These are phyloP conservation scores for Arabidopsis suecica DNA, from an alignment of 345 rosid genomes.

Conservation along the genomic window DNA sequence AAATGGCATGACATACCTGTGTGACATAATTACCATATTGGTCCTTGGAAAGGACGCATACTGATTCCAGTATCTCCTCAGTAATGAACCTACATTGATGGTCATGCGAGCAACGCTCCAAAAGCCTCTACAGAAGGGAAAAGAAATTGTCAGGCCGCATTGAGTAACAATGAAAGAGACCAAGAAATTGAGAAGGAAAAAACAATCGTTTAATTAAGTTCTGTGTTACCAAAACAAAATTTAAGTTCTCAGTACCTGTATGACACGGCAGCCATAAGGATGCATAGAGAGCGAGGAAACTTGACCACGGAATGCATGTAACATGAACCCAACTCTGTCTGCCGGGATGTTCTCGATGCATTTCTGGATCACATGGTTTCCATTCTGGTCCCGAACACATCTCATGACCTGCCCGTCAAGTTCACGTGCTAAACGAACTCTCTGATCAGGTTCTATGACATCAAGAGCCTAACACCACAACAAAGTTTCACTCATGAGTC, in stretches of 20 bases:
- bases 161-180: slow-evolving; percentile 20
- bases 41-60: slow-evolving; percentile 64
- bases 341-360: slow-evolving; percentile 70
- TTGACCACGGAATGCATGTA: slow-evolving; percentile 65
- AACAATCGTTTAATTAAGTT: not conserved
- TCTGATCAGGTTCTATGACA: slow-evolving; percentile 74
- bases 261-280: slow-evolving; percentile 88
- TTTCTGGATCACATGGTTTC: slow-evolving; percentile 88
- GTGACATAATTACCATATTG: slow-evolving; percentile 83
- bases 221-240: too few species aligned
- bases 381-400: slow-evolving; percentile 87
- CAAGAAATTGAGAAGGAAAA: slow-evolving; percentile 20
- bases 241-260: slow-evolving; percentile 56
- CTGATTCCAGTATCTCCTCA: slow-evolving; percentile 70
- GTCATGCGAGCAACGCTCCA: slow-evolving; percentile 68
- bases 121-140: slow-evolving; percentile 57
- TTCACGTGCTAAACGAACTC: slow-evolving; percentile 62
- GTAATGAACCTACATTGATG: slow-evolving; percentile 59
- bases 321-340: slow-evolving; percentile 63
- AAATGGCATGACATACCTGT: slow-evolving; percentile 52
- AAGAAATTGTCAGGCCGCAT: not conserved
- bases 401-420: slow-evolving; percentile 82
- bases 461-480: slow-evolving; percentile 65
- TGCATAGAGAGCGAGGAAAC: slow-evolving; percentile 75
- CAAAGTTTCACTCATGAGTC: slow-evolving; percentile 24